Conservation (phyloP, 768 basidiomycete genomes). For the Serendipita indica region DNA sequence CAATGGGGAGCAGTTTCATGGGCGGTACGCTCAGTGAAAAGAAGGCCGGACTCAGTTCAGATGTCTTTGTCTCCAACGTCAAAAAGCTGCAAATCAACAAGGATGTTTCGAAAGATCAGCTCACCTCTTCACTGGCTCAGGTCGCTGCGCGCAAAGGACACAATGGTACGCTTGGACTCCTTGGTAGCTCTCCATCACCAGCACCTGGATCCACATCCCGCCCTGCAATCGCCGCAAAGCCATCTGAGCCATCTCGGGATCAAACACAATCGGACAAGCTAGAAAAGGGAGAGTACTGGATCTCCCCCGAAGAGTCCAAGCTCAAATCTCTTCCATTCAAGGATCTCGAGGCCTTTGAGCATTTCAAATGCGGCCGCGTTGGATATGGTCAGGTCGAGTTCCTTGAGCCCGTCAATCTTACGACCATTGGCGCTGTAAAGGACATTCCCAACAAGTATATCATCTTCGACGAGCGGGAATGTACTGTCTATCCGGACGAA, state of each 20-base stretch:
- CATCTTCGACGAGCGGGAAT: constrained; percentile 81
- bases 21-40: neutral
- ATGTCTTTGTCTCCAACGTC: constrained; percentile 58
- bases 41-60: constrained; percentile 27
- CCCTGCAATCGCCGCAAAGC: constrained; percentile 12
- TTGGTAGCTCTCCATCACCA: neutral
- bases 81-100: constrained; percentile 88
- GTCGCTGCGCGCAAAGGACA: neutral
- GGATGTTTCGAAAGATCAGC: constrained; percentile 31
- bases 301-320: constrained; percentile 59
- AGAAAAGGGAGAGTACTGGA: constrained; percentile 84
- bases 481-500: constrained; percentile 84
- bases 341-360: constrained; percentile 55
- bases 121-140: neutral
- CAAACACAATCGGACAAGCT: constrained; percentile 27
- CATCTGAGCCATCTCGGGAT: constrained; percentile 20
- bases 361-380: constrained; percentile 76
- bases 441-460: constrained; percentile 78
- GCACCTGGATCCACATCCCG: constrained; percentile 25
- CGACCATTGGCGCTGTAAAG: constrained; percentile 61
- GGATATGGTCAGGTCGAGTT: constrained; percentile 81
- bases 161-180: neutral
- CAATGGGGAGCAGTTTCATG: neutral
- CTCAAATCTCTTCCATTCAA: constrained; percentile 59
- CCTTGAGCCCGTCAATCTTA: constrained; percentile 68